Base-by-base conservation (phyloP, 2,329 filamentous ascomycete genomes). In the Pyricularia pennisetigena region DNA sequence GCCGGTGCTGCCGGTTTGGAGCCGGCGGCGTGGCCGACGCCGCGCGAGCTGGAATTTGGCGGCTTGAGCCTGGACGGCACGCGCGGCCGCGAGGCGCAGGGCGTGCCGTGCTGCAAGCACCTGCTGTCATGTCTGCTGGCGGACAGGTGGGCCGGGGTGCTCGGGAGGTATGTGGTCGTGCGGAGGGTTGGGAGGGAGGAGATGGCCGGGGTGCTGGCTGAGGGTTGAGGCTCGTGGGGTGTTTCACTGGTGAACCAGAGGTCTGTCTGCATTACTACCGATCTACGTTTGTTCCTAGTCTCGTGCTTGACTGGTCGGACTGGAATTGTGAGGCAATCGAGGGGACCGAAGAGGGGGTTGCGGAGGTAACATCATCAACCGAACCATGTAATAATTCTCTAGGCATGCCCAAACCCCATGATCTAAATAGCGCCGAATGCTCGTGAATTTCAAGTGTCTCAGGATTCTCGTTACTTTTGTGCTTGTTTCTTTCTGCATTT, bases 121-220 rank as follows among this genome's bases (percentile, higher is more conserved):
- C 78, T 98, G 5, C 84, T 98, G 20, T 94, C 94, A 1, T 96
- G 92, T 76, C 78, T 94, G 59, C 77, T 98, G 68, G 89, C 84
- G 6, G 89, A 92, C 75, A 81, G 83, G 64, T 94, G 91, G 81
- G 76, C 71, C 3, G 41, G 41, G 41, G 76, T 88, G 30, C 84
- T 95, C 72, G 84, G 82, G 4, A 73, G 74, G 0, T 86, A 85
- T 72, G 82, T 90, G 20, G 82, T 85, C 69, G 82, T 85, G 72
- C 82, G 80, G 73, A 74, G 75, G 59, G 83, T 90, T 20, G 80
- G 82, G 28, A 82, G 80, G 69, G 88, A 90, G 71, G 91, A 94
- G 77, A 82, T 92, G 76, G 93, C 89, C 16, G 93, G 91, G 16
- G 86, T 93, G 6, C 9, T 20, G 26, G 30, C 30, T 29, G 54